Base-by-base conservation (phyloP, 2,329 filamentous ascomycete species). In the Neopestalotiopsis clavispora region DNA sequence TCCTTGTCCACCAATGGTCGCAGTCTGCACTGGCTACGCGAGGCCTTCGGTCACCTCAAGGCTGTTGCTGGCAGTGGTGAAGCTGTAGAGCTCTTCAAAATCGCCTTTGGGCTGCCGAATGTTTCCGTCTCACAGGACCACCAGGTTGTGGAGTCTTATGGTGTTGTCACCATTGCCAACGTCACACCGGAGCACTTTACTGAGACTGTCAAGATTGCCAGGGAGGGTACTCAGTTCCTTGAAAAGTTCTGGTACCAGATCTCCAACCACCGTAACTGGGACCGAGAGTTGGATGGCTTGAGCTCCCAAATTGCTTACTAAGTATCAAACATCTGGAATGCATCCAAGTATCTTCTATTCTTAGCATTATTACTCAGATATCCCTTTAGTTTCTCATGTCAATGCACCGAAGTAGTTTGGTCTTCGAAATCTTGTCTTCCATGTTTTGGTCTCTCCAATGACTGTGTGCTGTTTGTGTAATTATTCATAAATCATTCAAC, bases 41-140 rank as follows among this genome's bases (percentile, higher is more conserved):
- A 96, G 78, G 91, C 93, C 0, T 96, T 95, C 73, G 93, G 92
- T 0, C 93, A 96, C 71, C 84, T 94, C 65, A 96, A 96, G 84
- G 83, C 92, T 1, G 92, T 96, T 30, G 93, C 89, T 1, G 94
- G 91, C 0, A 92, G 91, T 0, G 93, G 92, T 0, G 92, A 94
- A 76, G 93, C 85, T 0, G 88, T 93, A 0, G 83, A 88, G 2
- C 82, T 95, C 56, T 84, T 95, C 34, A 76, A 83, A 20, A 75
- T 79, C 49, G 84, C 85, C 0, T 77, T 88, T 17, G 79, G 80
- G 4, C 72, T 88, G 9, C 80, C 82, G 0, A 79, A 78, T 3
- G 76, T 89, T 3, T 69, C 75, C 1, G 63, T 86, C 0, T 86
- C 85, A 0, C 78, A 77, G 1, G 81, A 86, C 5, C 77, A 78